Evolutionary conservation across 2,329 filamentous ascomycete species (phyloP).

Genomic region (Alternaria angustiovoidea): DNA sequence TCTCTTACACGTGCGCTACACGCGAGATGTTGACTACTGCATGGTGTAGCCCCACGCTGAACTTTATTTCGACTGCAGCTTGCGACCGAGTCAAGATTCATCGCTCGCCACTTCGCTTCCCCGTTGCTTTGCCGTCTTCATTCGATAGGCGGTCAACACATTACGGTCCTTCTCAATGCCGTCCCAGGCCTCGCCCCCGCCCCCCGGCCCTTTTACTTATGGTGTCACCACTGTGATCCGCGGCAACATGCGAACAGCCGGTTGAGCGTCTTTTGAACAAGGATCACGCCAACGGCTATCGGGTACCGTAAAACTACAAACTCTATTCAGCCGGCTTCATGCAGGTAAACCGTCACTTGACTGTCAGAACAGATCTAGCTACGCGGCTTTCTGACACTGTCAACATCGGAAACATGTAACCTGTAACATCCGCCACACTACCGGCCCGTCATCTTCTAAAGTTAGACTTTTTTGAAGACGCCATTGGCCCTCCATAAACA

Average conservation of each 20-base stretch:
- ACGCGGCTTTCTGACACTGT: neutral
- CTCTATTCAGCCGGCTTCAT: neutral
- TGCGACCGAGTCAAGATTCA: constrained; percentile 8
- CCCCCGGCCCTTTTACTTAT: neutral
- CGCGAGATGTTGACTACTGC: neutral
- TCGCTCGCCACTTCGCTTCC: neutral
- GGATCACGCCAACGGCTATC: neutral
- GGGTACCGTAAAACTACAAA: constrained; percentile 2
- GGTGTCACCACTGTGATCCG: neutral
- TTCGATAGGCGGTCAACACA: neutral
- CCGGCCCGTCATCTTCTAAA: neutral
- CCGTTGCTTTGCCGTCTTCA: neutral
- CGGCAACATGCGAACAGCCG: neutral
- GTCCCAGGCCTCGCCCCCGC: neutral
- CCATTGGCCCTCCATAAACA: neutral
- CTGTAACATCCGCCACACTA: neutral
- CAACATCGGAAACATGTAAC: neutral
- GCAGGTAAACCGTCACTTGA: neutral
- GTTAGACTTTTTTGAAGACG: neutral
- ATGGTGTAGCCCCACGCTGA: neutral
- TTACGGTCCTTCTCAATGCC: neutral
- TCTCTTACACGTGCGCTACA: constrained; percentile 1
- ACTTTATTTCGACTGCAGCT: constrained; percentile 8
- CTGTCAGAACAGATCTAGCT: neutral
- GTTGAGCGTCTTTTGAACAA: neutral